Base-by-base conservation (phyloP, 192 early-diverging fungal genomes). In the Entophlyctis luteolus region DNA sequence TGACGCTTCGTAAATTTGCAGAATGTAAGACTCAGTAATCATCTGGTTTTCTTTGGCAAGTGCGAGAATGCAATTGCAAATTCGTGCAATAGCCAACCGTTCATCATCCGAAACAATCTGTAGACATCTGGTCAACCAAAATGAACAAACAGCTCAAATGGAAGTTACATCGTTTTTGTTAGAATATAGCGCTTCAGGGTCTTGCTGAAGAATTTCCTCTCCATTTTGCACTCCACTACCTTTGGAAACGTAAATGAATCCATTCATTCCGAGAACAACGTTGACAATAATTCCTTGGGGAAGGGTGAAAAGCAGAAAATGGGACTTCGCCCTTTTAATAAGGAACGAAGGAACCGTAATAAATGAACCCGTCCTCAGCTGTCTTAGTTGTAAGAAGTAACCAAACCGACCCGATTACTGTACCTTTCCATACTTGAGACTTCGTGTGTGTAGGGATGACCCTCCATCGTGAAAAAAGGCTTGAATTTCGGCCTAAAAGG, bases 161-260 rank as follows among this genome's bases (percentile, higher is more conserved):
- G 36, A 28, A 20, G 65, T 18, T 56, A 77, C 91, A 74, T 95
- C 93, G 77, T 99, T 99, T 59, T 87, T 79, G 71, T 90, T 90
- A 25, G 88, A 88, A 72, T 96, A 97, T 12, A 95, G 82, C 14
- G 80, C 85, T 66, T 95, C 92, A 72, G 74, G 46, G 28, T 46
- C 10, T 34, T 66, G 63, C 48, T 87, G 87, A 68, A 42, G 57
- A 5, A 52, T 34, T 8, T 14, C 23, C 14, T 66, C 63, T 8
- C 36, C 33, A 8, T 63, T 46, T 6, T 18, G 6, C 4, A 6
- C 47, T 36, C 52, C 52, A 23, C 23, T 54, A 25, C 63, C 63
- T 37, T 95, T 95, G 78, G 88, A 84, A 25, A 97, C 88, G 92
- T 92, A 97, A 54, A 99, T 91, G 71, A 93, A 95, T 1, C 97